Evolutionary conservation across 495 filamentous ascomycete species (phyloP).

Genomic region (Neurospora hispaniola): DNA sequence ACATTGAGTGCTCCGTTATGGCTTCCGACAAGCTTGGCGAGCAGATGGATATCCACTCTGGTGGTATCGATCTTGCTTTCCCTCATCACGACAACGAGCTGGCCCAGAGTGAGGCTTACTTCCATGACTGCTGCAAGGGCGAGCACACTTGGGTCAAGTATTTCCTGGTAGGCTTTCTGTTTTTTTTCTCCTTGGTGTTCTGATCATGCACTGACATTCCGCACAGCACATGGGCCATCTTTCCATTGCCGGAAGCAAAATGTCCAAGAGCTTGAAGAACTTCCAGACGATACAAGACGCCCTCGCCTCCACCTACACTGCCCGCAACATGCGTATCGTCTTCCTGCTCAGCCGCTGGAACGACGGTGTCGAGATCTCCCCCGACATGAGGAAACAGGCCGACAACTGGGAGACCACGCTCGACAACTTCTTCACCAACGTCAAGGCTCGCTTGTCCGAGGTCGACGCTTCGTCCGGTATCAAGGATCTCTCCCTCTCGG

Average conservation of each 20-base stretch:
- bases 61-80: slow-evolving; percentile 86
- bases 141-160: slow-evolving; percentile 86
- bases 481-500: slow-evolving; percentile 31
- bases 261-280: slow-evolving; percentile 93
- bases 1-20: slow-evolving; percentile 98
- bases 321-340: slow-evolving; percentile 71
- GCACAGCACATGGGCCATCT: slow-evolving; percentile 78
- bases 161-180: slow-evolving; percentile 44
- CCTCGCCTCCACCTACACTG: slow-evolving; percentile 61
- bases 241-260: slow-evolving; percentile 81
- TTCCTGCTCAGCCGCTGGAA: slow-evolving; percentile 86
- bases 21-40: slow-evolving; percentile 73
- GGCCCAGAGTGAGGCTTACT: slow-evolving; percentile 90
- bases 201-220: neutral
- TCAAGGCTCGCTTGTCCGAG: slow-evolving; percentile 46
- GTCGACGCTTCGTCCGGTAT: slow-evolving; percentile 30
- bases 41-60: slow-evolving; percentile 85
- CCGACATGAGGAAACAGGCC: slow-evolving; percentile 62
- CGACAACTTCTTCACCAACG: slow-evolving; percentile 87
- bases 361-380: slow-evolving; percentile 82
- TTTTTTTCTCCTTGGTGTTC: neutral
- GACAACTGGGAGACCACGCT: slow-evolving; percentile 72
- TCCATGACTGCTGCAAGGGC: slow-evolving; percentile 33
- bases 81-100: slow-evolving; percentile 97
- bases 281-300: slow-evolving; percentile 92